Evolutionary conservation across 2,329 filamentous ascomycete genomes (phyloP), one percentile per base, ranked within the genome.

Genomic region (Tolypocladium guangdongense): DNA sequence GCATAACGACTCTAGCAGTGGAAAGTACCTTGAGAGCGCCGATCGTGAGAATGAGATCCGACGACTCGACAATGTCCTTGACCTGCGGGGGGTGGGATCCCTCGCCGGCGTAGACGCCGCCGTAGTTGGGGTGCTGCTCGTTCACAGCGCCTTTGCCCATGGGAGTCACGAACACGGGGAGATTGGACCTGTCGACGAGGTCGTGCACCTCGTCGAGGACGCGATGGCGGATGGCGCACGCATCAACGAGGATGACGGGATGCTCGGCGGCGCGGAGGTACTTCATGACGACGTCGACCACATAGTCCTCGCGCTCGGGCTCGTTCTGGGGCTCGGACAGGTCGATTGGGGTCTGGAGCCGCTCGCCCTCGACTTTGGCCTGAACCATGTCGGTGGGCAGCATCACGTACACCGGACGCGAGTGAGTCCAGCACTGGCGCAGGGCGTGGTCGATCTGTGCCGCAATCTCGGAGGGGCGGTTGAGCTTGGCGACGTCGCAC

Each of bases 81-180:
- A 87, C 85, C 38, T 78, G 77, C 1, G 78, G 74, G 1, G 81
- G 76, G 51, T 84, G 80, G 35, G 85, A 90, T 37, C 86, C 88
- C 55, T 79, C 78, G n/a, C 90, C 90, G 10, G 87, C 86, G 66
- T 95, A 95, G 6, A 95, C 87, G 58, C 90, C 90, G 24, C 87
- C 87, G 60, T 86, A 95, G 63, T 81, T 87, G n/a, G 78, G 74
- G 48, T 87, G 78, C 2, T 79, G 80, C 68, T 96, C 90, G 62
- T 93, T 80, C 48, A 96, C 80, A 22, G 87, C 87, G 20, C 89
- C 82, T 72, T 95, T 95, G 48, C 90, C 90, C 87, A 95, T 95
- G 2, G 90, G 88, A 0, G 89, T 87, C n/a, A 91, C 87, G 61
- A 93, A 95, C 0, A 88, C 86, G 5, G 90, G 90, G 8, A 95